A percentile compares a stretch with the other conserved stretches of the same genome.
Conservation (phyloP, 1,139 yeast species). For the Suhomyces chickasaworum region DNA sequence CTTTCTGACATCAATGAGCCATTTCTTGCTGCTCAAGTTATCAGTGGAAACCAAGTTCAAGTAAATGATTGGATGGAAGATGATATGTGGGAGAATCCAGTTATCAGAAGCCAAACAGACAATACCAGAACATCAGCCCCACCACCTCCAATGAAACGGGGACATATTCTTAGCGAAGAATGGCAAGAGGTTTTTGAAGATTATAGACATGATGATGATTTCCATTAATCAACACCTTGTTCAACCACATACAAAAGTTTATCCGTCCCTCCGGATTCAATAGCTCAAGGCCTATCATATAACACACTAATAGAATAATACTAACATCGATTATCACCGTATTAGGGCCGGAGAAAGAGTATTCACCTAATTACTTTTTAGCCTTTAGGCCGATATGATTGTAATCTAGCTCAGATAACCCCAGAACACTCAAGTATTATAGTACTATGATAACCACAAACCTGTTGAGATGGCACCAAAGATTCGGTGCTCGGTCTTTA, state of each 20-base stretch:
- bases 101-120: constrained; percentile 13
- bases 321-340: not conserved
- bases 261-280: not conserved
- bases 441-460: too few relatives aligned
- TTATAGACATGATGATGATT: constrained; percentile 45
- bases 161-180: constrained; percentile 28
- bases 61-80: constrained; percentile 40
- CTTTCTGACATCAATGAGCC: constrained; percentile 35
- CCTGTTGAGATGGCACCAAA: too few relatives aligned
- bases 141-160: constrained; percentile 13
- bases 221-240: constrained; percentile 11
- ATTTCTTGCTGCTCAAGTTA: constrained; percentile 43
- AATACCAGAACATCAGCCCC: constrained; percentile 14
- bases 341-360: not conserved
- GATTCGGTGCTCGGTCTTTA: too few relatives aligned
- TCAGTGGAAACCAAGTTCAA: constrained; percentile 47
- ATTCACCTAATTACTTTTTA: too few relatives aligned
- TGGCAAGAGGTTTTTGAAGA: constrained; percentile 47
- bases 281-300: not conserved
- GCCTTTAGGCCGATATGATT: not conserved
- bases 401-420: not conserved
- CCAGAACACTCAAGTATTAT: too few relatives aligned
- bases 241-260: not conserved
- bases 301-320: not conserved
- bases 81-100: constrained; percentile 28